Base-by-base conservation (phyloP, 805 yeast genomes). In the Ogataea zsoltii region DNA sequence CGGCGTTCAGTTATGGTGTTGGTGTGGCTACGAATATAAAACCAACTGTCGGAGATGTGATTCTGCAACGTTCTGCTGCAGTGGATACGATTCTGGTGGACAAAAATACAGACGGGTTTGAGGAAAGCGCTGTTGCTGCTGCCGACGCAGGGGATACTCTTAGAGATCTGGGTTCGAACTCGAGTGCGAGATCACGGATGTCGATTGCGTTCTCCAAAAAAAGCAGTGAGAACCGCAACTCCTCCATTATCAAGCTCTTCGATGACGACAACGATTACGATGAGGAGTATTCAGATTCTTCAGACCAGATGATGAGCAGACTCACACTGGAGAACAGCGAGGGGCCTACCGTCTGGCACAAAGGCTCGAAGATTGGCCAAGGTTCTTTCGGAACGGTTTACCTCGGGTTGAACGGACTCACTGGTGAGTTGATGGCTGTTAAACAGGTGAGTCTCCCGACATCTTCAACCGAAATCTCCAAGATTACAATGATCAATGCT, bases 401-500 rank as follows among this genome's bases (percentile, higher is more conserved):
- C 51, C 69, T 94, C 30, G 99, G 97, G 0, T 82, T 94, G 82
- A 88, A 91, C 61, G 86, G 96, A 1, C 67, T 84, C 28, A 90
- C 96, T 0, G 99, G 99, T 34, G 98, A 90, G 61, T 72, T 94
- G 41, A 88, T 92, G 96, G 99, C 98, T 1, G 97, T 94, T 15
- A 94, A 94, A 61, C 97, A 91, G 63, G 97, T 94, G 1, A 85
- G 84, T 38, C 62, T 91, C 14, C 83, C 86, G 1, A 56, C 57
- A 49, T 37, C 67, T 35, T 45, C 70, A 43, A 51, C 70, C 37
- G 54, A 65, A 58, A 47, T 53, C 17, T 61, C 63, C 9, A 60
- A 62, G 50, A 56, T 40, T 41, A 52, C 44, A 38, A 83, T 90
- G 85, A 78, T 87, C 13, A 89, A 85, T 51, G 95, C 96, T 0